Conservation (phyloP, 192 early-diverging fungal species). For the Spinellus fusiger region DNA sequence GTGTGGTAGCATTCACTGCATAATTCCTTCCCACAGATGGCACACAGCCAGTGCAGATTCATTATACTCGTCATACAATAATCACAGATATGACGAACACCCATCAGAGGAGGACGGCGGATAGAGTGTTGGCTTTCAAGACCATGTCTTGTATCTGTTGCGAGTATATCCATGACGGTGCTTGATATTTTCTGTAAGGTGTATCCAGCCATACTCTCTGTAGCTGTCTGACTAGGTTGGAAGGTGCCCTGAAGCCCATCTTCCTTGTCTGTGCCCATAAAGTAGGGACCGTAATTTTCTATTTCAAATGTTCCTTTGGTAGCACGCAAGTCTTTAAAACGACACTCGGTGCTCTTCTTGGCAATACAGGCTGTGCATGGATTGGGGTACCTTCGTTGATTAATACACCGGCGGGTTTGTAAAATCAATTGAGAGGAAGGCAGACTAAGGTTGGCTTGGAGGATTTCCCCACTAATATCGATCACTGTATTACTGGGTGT, state of each 20-base stretch:
- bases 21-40: neutral
- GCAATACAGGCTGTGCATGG: neutral
- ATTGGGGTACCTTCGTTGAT: too few species aligned
- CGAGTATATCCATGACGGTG: neutral
- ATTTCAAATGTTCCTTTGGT: neutral
- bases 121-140: neutral
- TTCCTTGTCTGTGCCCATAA: neutral
- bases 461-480: too few species aligned
- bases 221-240: neutral
- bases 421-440: too few species aligned
- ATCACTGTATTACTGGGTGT: too few species aligned
- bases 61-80: neutral
- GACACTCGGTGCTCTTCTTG: neutral
- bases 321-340: neutral
- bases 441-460: too few species aligned
- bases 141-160: neutral
- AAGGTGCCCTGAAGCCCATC: neutral
- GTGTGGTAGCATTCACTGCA: neutral
- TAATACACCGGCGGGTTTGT: too few species aligned
- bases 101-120: neutral
- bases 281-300: neutral
- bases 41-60: neutral
- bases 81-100: neutral
- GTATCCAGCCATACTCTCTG: neutral
- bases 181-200: neutral